Percentiles rank a stretch among this genome's conserved stretches.
phyloP scores from a whole-genome alignment of 148 eudicot species.

The Silene conica region DNA sequence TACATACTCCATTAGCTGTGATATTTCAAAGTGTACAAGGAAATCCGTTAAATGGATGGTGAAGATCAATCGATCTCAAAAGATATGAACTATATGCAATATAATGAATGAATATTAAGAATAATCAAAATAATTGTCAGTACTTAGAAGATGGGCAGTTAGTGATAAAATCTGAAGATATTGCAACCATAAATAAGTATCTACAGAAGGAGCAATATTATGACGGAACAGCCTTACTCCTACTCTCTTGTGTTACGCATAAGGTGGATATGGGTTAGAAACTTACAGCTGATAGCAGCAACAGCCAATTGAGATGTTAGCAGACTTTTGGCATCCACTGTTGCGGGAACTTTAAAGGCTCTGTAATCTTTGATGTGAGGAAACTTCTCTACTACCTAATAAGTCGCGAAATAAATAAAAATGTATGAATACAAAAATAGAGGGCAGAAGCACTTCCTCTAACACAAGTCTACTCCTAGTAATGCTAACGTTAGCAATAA shows the following conservation, averaged over 20 bases:
- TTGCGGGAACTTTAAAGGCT: slow-evolving; percentile 52
- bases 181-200: neutral
- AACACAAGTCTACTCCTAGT: neutral
- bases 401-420: slow-evolving; percentile 3
- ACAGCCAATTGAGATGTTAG: slow-evolving; percentile 80
- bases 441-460: neutral
- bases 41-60: slow-evolving; percentile 5
- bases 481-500: neutral
- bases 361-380: slow-evolving; percentile 76
- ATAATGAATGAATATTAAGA: neutral
- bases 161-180: neutral
- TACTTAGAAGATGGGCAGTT: too few relatives aligned
- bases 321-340: slow-evolving; percentile 47
- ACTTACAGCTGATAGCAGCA: slow-evolving; percentile 65
- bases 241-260: neutral
- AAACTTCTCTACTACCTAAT: slow-evolving; percentile 79
- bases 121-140: neutral
- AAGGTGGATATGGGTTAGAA: neutral
- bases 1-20: slow-evolving; percentile 55
- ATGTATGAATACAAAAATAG: neutral
- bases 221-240: neutral
- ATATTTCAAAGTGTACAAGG: neutral
- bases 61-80: neutral
- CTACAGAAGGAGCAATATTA: neutral
- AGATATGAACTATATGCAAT: neutral